A percentile compares a stretch with the other conserved stretches of the same genome.
phyloP scores from a whole-genome alignment of 1,284 basidiomycete genomes.

The Melampsora americana region DNA sequence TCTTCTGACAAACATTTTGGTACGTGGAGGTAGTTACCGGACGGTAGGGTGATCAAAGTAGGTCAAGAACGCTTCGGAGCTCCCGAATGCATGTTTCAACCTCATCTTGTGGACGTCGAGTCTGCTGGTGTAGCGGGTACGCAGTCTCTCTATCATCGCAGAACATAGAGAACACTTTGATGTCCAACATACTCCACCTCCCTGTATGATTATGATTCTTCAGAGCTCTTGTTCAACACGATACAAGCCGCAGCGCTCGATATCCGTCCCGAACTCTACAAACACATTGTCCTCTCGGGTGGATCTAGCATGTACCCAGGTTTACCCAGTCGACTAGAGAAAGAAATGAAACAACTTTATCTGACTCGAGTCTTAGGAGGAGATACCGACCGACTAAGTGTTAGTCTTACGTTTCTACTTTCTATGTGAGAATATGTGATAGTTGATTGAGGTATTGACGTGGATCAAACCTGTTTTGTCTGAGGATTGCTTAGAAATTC shows the following conservation, averaged over 20 bases:
- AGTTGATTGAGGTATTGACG: neutral
- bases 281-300: slow-evolving; percentile 94
- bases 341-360: slow-evolving; percentile 99
- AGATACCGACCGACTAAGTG: slow-evolving; percentile 80
- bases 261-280: slow-evolving; percentile 86
- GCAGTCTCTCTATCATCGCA: slow-evolving; percentile 47
- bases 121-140: slow-evolving; percentile 89
- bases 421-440: too few relatives aligned
- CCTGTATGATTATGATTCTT: slow-evolving; percentile 1
- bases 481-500: slow-evolving; percentile 72
- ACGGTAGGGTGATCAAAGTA: slow-evolving; percentile 93
- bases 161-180: neutral
- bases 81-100: slow-evolving; percentile 99
- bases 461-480: too few relatives aligned
- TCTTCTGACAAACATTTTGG: slow-evolving; percentile 14
- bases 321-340: slow-evolving; percentile 89
- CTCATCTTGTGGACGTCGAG: slow-evolving; percentile 93
- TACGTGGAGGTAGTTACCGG: slow-evolving; percentile 68
- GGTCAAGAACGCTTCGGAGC: slow-evolving; percentile 99
- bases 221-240: slow-evolving; percentile 93
- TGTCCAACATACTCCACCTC: neutral
- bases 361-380: slow-evolving; percentile 80
- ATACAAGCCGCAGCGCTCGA: slow-evolving; percentile 91
- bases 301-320: slow-evolving; percentile 99
- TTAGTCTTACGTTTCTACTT: slow-evolving; percentile 57